These are phyloP conservation scores for Monosiga brevicollis DNA, from an alignment of 78 protist genomes.

Conservation along the genomic window DNA sequence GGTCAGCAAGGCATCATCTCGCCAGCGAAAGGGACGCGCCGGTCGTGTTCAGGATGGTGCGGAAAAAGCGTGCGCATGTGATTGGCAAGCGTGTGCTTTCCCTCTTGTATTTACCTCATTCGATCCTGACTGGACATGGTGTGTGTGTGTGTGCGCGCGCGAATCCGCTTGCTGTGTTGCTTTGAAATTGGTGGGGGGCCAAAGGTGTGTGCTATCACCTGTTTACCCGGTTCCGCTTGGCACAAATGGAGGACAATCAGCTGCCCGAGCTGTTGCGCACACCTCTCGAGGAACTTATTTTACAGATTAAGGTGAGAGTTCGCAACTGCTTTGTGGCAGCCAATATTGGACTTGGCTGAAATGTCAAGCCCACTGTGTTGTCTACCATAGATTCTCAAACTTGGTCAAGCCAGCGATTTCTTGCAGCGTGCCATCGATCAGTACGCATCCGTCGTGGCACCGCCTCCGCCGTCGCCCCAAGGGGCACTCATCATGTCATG, in stretches of 20 bases:
- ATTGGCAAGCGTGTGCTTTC: background rate
- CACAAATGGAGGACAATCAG: constrained; percentile 7
- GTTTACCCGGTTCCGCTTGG: constrained; percentile 26
- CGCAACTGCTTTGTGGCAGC: background rate
- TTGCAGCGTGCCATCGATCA: too few relatives aligned
- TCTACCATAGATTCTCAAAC: too few relatives aligned
- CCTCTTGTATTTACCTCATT: background rate
- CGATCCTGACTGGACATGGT: too few relatives aligned
- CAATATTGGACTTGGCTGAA: too few relatives aligned
- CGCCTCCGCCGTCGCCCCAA: too few relatives aligned
- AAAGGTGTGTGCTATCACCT: constrained; percentile 38
- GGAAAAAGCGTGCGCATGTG: background rate
- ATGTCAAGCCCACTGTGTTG: too few relatives aligned
- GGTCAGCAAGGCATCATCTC: constrained; percentile 45
- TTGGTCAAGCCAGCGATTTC: too few relatives aligned
- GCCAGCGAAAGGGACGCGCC: constrained; percentile 85
- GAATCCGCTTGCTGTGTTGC: background rate
- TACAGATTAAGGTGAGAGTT: constrained; percentile 38
- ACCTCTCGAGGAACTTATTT: constrained; percentile 39
- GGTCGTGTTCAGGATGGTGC: constrained; percentile 39
- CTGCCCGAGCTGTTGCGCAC: constrained; percentile 69
- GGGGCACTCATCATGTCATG: too few relatives aligned
- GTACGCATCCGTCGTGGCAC: too few relatives aligned
- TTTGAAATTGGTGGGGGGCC: background rate
- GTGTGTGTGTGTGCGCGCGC: background rate